Conservation (phyloP, 1,139 yeast genomes). For the Sugiyamaella xylanicola region DNA sequence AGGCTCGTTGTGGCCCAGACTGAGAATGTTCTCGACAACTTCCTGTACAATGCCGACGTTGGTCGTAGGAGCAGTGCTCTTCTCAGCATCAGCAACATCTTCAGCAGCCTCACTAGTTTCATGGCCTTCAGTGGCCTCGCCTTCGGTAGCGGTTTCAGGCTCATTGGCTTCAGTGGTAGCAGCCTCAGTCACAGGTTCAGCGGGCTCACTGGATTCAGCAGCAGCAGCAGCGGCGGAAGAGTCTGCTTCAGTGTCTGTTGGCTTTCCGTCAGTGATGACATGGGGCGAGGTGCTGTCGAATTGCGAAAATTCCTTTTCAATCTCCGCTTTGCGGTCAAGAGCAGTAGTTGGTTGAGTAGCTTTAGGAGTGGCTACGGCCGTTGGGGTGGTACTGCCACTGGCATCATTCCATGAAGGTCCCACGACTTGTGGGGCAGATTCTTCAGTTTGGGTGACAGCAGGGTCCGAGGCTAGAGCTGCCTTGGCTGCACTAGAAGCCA, state of each 20-base stretch:
- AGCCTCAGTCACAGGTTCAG: constrained; percentile 15
- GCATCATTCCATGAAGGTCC: not conserved
- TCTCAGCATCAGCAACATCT: constrained; percentile 16
- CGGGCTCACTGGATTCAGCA: constrained; percentile 2
- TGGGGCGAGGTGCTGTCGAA: constrained; percentile 18
- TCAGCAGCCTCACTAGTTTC: constrained; percentile 31
- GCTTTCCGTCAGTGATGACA: not conserved
- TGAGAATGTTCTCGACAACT: constrained; percentile 15
- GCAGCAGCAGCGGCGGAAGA: constrained; percentile 2
- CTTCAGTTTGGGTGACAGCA: constrained; percentile 11
- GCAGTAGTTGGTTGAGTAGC: constrained; percentile 1
- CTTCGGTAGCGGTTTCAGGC: not conserved
- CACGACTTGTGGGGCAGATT: constrained; percentile 6
- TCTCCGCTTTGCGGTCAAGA: constrained; percentile 16
- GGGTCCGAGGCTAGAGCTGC: constrained; percentile 17
- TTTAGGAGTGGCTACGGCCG: not conserved
- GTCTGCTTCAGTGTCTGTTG: not conserved
- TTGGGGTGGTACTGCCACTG: constrained; percentile 1
- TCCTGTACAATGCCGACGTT: constrained; percentile 14
- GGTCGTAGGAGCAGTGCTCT: not conserved
- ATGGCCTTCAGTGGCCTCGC: constrained; percentile 32
- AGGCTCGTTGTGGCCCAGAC: constrained; percentile 7
- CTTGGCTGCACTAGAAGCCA: constrained; percentile 27
- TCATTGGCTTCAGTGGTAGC: constrained; percentile 8
- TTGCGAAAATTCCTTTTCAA: constrained; percentile 20